A percentile compares a stretch with the other conserved stretches of the same genome.
Evolutionary conservation across 139 green algal genomes (phyloP).

Genomic region (Tetradesmus lagerheimii): DNA sequence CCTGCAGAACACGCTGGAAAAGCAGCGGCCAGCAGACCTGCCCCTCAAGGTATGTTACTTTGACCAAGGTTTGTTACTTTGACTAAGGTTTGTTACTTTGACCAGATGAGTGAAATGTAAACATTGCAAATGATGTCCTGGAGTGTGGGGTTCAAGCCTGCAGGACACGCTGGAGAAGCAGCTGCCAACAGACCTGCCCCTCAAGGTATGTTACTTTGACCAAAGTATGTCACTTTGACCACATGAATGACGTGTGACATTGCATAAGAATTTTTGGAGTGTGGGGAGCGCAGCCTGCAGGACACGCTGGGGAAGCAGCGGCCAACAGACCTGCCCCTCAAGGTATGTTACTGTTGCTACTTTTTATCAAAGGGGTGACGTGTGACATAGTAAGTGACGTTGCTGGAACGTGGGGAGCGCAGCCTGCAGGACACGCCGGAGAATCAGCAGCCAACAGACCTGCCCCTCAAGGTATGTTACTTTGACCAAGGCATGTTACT

Average conservation of each 20-base stretch:
- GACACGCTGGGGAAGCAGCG: background rate
- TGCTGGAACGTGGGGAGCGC: background rate
- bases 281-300: background rate
- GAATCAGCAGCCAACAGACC: constrained; percentile 1
- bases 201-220: constrained; percentile 9
- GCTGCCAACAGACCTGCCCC: background rate
- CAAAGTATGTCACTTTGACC: too few relatives aligned
- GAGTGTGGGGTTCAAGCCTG: background rate
- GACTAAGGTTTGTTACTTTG: too few relatives aligned
- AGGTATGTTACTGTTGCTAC: constrained; percentile 5
- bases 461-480: constrained; percentile 9
- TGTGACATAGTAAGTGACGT: too few relatives aligned
- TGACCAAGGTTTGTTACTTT: background rate
- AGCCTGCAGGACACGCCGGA: background rate
- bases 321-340: constrained; percentile 8
- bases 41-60: background rate
- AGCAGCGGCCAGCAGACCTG: constrained; percentile 10
- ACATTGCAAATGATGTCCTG: too few relatives aligned
- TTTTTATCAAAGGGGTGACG: too few relatives aligned
- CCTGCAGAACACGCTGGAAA: background rate
- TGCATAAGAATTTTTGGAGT: too few relatives aligned
- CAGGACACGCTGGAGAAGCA: background rate
- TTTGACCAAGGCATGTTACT: too few relatives aligned
- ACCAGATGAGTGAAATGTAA: too few relatives aligned
- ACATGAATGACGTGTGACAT: too few relatives aligned